Evolutionary conservation across 2,329 filamentous ascomycete species (phyloP), one percentile per base, ranked within the genome.

Genomic region (Xenosphaeropsis pyriputrescens): DNA sequence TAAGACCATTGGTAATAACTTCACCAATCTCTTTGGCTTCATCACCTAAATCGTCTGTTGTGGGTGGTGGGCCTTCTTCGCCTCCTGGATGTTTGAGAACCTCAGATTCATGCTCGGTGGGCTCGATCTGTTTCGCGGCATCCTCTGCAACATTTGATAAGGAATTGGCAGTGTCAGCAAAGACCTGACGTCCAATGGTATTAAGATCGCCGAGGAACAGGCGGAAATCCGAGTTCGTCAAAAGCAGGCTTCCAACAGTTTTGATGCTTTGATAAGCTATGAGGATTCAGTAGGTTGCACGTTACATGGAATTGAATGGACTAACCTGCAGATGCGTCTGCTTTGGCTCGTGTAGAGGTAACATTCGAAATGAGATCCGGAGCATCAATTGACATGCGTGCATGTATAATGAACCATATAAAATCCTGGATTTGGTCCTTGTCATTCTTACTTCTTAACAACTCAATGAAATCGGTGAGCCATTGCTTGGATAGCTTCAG

Each of bases 161-260:
- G 0, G 82, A 79, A 43, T 85, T 79, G 0, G 86, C 85, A 2
- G 86, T 86, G 49, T 95, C 88, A 37, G 76, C 77, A 54, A 95
- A 86, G 1, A 96, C 79, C 53, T 94, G 81, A 32, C 82, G 76
- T 11, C 79, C 82, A 34, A 95, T 72, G 0, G 78, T 77, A 34
- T 77, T 76, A 31, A 94, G 60, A 50, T 96, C 89, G 9, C 79
- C 74, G 33, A 95, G 63, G 49, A 96, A 86, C 6, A 88, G 67
- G 30, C 88, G 78, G 56, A 96, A 95, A 50, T 95, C 86, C 0
- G 81, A 77, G 54, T 96, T 96, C 12, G 84, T 85, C 32, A 96
- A 64, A 1, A 95, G 70, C n/a, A 96, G 64, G 3, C 79, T 82
- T 19, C 82, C 79, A 0, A 96, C 75, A 0, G 86, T 94, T 41